A percentile compares a stretch with the other conserved stretches of the same genome.
These are phyloP conservation scores for Eimeria falciformis DNA, from an alignment of 169 alveolate genomes.

Conservation along the genomic window DNA sequence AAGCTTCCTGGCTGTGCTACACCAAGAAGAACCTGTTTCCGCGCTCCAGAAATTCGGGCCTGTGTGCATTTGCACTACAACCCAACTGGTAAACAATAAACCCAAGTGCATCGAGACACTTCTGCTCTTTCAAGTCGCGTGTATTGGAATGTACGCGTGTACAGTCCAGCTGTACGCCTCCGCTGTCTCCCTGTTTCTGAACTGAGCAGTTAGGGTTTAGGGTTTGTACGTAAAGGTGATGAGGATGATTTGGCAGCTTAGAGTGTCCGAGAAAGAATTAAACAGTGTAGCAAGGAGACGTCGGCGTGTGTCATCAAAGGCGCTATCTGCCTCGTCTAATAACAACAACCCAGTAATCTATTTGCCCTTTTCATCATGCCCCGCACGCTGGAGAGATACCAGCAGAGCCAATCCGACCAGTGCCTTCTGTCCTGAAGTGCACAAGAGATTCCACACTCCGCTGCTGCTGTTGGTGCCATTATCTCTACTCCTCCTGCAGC, in stretches of 20 bases:
- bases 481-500: not conserved
- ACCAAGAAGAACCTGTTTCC: not conserved
- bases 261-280: not conserved
- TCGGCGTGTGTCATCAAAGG: constrained; percentile 19
- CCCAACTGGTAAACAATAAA: too few species aligned
- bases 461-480: not conserved
- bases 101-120: too few species aligned
- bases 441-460: not conserved
- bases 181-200: not conserved
- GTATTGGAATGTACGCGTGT: too few species aligned
- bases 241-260: constrained; percentile 25
- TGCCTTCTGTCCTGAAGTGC: constrained; percentile 45
- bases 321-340: constrained; percentile 40
- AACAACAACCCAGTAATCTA: not conserved
- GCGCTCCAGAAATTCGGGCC: not conserved
- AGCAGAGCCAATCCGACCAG: constrained; percentile 50
- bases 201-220: not conserved
- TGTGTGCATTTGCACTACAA: too few species aligned
- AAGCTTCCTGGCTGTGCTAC: not conserved
- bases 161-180: too few species aligned
- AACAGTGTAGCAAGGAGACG: not conserved
- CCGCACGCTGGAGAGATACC: constrained; percentile 18
- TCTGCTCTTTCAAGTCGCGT: too few species aligned
- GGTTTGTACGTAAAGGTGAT: constrained; percentile 19
- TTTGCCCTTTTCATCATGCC: not conserved